Evolutionary conservation across 306 rosid species (phyloP).

Genomic region (Pyrus betulifolia): DNA sequence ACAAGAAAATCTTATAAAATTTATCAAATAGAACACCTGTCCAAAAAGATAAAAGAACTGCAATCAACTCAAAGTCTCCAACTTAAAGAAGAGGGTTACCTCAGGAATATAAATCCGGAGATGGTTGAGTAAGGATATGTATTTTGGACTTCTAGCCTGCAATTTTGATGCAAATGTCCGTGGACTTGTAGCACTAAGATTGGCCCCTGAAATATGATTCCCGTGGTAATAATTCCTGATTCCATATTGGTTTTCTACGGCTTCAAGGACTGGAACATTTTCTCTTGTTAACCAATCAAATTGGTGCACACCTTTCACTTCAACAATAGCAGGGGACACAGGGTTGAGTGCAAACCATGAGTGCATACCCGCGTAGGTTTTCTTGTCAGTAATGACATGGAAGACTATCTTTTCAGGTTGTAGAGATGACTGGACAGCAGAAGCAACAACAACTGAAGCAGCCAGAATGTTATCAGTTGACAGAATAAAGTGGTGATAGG

Average conservation of each 20-base stretch:
- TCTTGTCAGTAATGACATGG: conserved; percentile 96
- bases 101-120: conserved; percentile 94
- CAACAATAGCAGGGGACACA: conserved; percentile 82
- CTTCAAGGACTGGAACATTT: conserved; percentile 98
- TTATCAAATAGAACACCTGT: neutral
- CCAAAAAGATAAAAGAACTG: neutral
- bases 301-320: conserved; percentile 94
- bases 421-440: conserved; percentile 75
- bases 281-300: conserved; percentile 99
- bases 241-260: conserved; percentile 83
- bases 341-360: conserved; percentile 98
- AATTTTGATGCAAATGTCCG: conserved; percentile 67
- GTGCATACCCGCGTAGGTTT: conserved; percentile 97
- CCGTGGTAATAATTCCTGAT: conserved; percentile 93
- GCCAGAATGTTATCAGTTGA: conserved; percentile 96
- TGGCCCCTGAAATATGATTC: conserved; percentile 59
- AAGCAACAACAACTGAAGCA: conserved; percentile 94
- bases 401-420: conserved; percentile 84
- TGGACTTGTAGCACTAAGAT: conserved; percentile 68
- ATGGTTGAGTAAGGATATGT: conserved; percentile 94
- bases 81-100: conserved; percentile 39
- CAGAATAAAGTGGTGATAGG: conserved; percentile 80
- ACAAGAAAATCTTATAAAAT: neutral
- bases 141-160: conserved; percentile 97
- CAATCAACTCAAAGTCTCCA: neutral